Base-by-base conservation (phyloP, 2,329 filamentous ascomycete genomes). In the Fusarium sp. region DNA sequence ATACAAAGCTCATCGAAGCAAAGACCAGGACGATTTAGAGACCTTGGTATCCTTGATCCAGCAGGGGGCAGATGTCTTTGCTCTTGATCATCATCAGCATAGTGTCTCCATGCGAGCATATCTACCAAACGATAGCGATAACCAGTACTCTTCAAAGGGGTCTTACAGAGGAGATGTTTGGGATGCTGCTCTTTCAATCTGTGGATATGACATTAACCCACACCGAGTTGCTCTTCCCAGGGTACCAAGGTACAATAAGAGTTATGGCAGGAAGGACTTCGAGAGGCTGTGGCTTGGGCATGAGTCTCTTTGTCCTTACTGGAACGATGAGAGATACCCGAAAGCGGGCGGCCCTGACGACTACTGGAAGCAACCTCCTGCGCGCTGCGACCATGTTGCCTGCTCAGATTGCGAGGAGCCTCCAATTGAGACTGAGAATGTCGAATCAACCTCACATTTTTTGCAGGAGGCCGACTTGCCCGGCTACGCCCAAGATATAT, bases 101-200 rank as follows among this genome's bases (percentile, higher is more conserved):
- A 44, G 24, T 8, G 24, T 54, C 3, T 40, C 48, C 18, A 63
- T 55, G 59, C 24, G 56, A 15, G 56, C 56, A n/a, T 61, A 54
- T 17, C 11, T 61, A 2, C 42, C 59, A 1, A 63, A 63, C 6
- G 42, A 55, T n/a, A 42, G 38, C 13, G 48, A 63, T 26, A 63
- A 55, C 2, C 48, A 54, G 3, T 54, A 63, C 11, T 61, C 59
- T 2, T 54, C 56, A 5, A 63, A 43, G 7, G 63, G 61, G 4
- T 51, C 49, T 15, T 69, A 63, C n/a, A 42, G 51, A 14, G 68
- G 68, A 1, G 66, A 70, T 17, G 51, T 70, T 3, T 70, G 63
- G 68, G 68, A 70, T 20, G 62, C 58, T 5, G 49, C 58, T 14
- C 45, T 69, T 1, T 36, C 34, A 1, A 55, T 40, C 11, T 67